Conservation (phyloP, 73 alveolate species). For the Tetrahymena borealis region DNA sequence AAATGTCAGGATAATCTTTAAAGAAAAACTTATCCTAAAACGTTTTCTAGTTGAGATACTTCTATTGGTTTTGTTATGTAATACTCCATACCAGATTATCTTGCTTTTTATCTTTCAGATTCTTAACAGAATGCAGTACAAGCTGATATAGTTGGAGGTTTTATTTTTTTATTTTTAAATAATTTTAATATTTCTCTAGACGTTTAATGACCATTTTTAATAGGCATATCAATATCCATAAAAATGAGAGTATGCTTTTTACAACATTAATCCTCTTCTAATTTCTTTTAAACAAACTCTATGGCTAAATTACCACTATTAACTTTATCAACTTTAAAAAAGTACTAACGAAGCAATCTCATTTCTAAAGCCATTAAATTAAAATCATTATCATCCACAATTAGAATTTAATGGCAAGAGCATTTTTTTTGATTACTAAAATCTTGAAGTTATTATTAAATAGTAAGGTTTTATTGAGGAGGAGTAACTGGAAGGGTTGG, state of each 20-base stretch:
- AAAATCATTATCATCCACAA: background rate
- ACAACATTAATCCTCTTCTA: background rate
- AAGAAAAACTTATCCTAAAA: background rate
- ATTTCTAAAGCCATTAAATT: background rate
- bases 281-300: background rate
- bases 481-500: no score
- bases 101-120: background rate
- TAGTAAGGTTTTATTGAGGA: background rate
- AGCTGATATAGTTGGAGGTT: background rate
- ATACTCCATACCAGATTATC: background rate
- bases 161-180: background rate
- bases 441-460: background rate
- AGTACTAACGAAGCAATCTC: background rate
- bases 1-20: no score
- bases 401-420: background rate
- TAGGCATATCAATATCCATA: background rate
- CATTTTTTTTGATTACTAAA: background rate
- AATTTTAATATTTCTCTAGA: background rate
- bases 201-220: background rate
- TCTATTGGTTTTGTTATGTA: background rate
- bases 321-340: background rate
- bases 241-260: background rate
- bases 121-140: background rate
- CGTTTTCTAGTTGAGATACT: background rate
- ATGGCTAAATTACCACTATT: background rate